Base-by-base conservation (phyloP, 441 rosid species). In the Populus hybrid region DNA sequence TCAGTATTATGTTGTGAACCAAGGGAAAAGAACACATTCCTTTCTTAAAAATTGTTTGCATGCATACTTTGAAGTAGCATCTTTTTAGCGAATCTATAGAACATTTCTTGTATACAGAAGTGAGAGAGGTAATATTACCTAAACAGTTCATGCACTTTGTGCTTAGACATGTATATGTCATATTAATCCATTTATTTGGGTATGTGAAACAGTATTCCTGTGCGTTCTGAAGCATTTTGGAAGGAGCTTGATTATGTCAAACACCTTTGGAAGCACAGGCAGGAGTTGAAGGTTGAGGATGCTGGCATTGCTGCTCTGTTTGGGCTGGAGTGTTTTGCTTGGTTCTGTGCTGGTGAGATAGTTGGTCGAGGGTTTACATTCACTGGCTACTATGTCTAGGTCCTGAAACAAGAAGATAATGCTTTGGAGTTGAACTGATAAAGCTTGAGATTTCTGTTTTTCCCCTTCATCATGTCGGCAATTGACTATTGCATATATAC, bases 291-390 rank as follows among this genome's bases (percentile, higher is more conserved):
- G 78, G 89, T 90, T 64, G 95, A 91, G 86, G 88, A 93, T 76
- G 93, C 88, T 0, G 93, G 93, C 61, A 86, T 91, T 28, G 95
- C 87, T 56, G 90, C 95, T 28, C 78, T 93, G 80, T 90, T 93
- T 82, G 95, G 97, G 73, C 84, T 93, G 4, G 97, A 93, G 82
- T 90, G 93, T 86, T 90, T 87, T 79, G 92, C 89, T 1, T 93
- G 97, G 95, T 93, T 72, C 72, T 93, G 97, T 31, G 94, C 91
- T 16, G 97, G 97, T 33, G 95, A 93, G 84, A 91, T 93, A 26
- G 84, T 87, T 35, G 92, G 92, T 69, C 84, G 92, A 78, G 92
- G 92, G 72, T 92, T 92, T 79, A 89, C 97, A 68, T 86, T 90
- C 87, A 89, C 94, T 2, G 95, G 95, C 50, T 91, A 93, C 84